Evolutionary conservation across 2,329 filamentous ascomycete genomes (phyloP).

Genomic region (Uncinocarpus reesii): DNA sequence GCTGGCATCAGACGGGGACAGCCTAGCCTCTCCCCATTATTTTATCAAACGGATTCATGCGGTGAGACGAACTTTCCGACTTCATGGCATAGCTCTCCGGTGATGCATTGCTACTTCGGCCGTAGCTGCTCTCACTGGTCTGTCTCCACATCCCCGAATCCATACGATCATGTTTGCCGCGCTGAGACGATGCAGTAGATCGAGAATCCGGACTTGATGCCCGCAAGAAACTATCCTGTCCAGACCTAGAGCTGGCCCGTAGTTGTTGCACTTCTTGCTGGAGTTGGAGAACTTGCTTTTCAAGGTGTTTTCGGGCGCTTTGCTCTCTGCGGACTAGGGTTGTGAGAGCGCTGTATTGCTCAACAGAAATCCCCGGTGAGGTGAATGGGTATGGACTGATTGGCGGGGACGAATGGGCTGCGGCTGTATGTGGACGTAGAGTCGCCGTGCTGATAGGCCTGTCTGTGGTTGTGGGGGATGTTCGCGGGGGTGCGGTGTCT

Average conservation of each 20-base stretch:
- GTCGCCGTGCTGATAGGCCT: conserved; percentile 26
- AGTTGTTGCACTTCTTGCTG: conserved; percentile 34
- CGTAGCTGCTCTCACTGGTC: neutral
- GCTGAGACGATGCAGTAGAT: neutral
- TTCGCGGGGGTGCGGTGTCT: conserved; percentile 13
- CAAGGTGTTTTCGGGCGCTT: conserved; percentile 36
- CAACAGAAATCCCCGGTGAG: conserved; percentile 31
- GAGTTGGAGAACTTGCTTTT: conserved; percentile 35
- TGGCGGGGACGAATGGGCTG: conserved; percentile 22
- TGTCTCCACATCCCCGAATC: conserved; percentile 9
- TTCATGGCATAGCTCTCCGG: conserved; percentile 1
- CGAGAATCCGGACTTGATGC: conserved; percentile 15
- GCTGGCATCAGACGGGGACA: no score
- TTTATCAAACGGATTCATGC: conserved; percentile 5
- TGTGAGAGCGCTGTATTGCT: conserved; percentile 40
- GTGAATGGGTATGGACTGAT: conserved; percentile 23
- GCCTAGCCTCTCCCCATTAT: conserved; percentile 8
- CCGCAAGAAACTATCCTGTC: conserved; percentile 25
- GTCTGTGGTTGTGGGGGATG: conserved; percentile 21
- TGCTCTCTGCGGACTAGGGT: conserved; percentile 40
- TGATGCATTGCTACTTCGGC: neutral
- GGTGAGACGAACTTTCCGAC: conserved; percentile 2
- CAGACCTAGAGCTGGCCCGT: conserved; percentile 25
- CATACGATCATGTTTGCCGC: conserved; percentile 1
- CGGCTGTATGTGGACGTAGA: conserved; percentile 19